Base-by-base conservation (phyloP, 2,329 filamentous ascomycete species). In the Monilinia aucupariae region DNA sequence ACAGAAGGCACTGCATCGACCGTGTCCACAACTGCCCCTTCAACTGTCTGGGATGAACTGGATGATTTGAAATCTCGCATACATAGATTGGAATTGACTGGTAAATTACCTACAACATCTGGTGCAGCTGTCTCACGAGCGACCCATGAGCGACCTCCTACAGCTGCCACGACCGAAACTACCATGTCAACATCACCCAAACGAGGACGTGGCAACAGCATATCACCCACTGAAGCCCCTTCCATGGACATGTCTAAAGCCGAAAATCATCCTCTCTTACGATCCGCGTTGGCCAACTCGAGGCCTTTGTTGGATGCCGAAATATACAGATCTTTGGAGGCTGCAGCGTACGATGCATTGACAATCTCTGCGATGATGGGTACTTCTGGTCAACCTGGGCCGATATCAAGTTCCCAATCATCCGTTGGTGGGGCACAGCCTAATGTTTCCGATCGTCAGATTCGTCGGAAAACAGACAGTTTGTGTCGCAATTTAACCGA, bases 11-110 rank as follows among this genome's bases (percentile, higher is more conserved):
- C 91, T 0, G 91, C 94, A 70, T 97, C 94, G 0, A 93, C 89
- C 0, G 82, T 89, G 41, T 97, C 94, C 0, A 94, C 91, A 0
- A 92, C 88, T 1, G 91, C 91, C 1, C 91, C 92, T 15, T 96
- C 92, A 2, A 97, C 92, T 0, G 91, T 99, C 3, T 99, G 94
- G 94, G 94, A 97, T 73, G 94, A 99, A 75, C 78, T 99, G 34
- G 94, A 97, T 70, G 94, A 97, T 68, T 78, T 99, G 53, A 97
- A 97, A 75, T 94, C 91, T 48, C 86, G 94, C 37, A 96, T 99
- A 70, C 87, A 91, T 69, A 90, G 91, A 65, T 82, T 99, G 12
- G 94, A 97, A 75, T 77, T 96, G 69, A 96, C 91, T 2, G 92
- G 92, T 64, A 96, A 96, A 75, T 78, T 94, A 41, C 92, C 92